These are phyloP conservation scores for Diaporthe citri DNA, from an alignment of 2,329 filamentous ascomycete genomes.

Conservation along the genomic window DNA sequence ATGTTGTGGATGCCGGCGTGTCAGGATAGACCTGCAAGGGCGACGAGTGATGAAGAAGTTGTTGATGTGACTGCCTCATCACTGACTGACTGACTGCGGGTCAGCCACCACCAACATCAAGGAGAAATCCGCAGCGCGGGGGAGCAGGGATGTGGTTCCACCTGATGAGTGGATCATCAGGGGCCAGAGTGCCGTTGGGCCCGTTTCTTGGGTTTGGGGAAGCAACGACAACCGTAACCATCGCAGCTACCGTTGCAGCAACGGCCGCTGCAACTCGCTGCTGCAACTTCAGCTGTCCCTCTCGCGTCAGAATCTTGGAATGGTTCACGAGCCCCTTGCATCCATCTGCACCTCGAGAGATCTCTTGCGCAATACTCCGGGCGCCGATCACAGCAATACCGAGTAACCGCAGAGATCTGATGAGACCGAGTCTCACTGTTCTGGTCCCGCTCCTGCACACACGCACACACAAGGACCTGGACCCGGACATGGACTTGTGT, in stretches of 20 bases:
- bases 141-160: slow-evolving; percentile 7
- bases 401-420: background rate
- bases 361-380: slow-evolving; percentile 1
- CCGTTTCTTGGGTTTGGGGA: slow-evolving; percentile 26
- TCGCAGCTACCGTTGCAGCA: slow-evolving; percentile 2
- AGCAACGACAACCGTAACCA: slow-evolving; percentile 10
- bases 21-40: background rate
- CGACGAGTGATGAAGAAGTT: background rate
- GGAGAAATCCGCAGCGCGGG: background rate
- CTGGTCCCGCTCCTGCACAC: background rate
- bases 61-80: background rate
- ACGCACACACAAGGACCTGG: background rate
- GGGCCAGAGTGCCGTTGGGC: slow-evolving; percentile 1
- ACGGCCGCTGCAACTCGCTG: slow-evolving; percentile 3
- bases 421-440: background rate
- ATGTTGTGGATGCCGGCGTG: background rate
- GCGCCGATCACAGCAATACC: slow-evolving; percentile 14
- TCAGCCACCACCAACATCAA: background rate
- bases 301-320: background rate
- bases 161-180: slow-evolving; percentile 20
- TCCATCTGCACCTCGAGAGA: slow-evolving; percentile 6
- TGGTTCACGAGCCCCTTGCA: slow-evolving; percentile 16
- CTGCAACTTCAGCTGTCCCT: background rate
- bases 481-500: background rate
- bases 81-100: background rate